Evolutionary conservation across 371 early-diverging fungal genomes (phyloP), one percentile per base, ranked within the genome.

Genomic region (Mortierella sp.): DNA sequence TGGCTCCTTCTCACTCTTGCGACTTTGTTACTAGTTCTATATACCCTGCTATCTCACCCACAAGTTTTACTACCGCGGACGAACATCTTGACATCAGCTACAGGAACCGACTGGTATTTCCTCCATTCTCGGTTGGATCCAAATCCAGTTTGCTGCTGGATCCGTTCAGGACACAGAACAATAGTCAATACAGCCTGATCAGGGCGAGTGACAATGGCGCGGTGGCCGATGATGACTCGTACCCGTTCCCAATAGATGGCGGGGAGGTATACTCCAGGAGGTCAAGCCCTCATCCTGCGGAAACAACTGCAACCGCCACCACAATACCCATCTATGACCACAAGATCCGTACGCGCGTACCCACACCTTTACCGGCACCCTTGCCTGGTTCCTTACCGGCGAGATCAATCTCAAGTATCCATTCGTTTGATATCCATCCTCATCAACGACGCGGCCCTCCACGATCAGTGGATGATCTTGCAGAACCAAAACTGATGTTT

Each of bases 161-260:
- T 16, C 67, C 67, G 0, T 67, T 67, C 61, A 38, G 61, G 43
- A 61, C 67, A 1, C 60, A 50, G 19, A 67, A 67, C 14, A 67
- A 45, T 24, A 67, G 61, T n/a, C 67, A 61, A 23, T 31, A 60
- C 14, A 61, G 45, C 21, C 30, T 67, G 31, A 53, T 4, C 21
- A 28, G 19, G 30, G 5, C 43, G 24, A 28, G 16, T 26, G 27
- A 54, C 0, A 28, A 28, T 23, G 55, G 50, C 19, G 31, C 28
- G 13, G 27, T 21, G 16, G 63, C 54, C n/a, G 56, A 50, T 12
- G 27, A 47, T 28, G 55, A 56, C 21, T 2, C 48, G 8, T 54
- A 24, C 39, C 54, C 54, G 34, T 49, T 49, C 49, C 59, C 59
- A 26, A 10, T n/a, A 4, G 34, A 34, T 34, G 34, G 10, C 34